Evolutionary conservation across 345 rosid species (phyloP).

Genomic region (Acer yangbiense): DNA sequence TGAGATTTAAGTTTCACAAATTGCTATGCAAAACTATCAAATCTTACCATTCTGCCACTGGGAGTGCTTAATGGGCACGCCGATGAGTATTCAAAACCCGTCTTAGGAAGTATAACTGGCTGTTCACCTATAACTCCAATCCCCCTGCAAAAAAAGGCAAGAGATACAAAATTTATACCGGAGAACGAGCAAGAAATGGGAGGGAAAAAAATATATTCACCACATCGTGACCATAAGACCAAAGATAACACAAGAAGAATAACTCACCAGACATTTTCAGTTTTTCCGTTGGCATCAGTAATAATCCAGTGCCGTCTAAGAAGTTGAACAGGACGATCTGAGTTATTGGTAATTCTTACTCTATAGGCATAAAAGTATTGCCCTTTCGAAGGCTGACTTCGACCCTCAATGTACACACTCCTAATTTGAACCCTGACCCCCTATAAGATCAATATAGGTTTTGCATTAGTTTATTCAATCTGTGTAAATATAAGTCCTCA

Average conservation of each 20-base stretch:
- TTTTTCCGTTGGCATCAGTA: conserved; percentile 64
- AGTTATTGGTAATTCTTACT: conserved; percentile 67
- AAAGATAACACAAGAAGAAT: conserved; percentile 1
- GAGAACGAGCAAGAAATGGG: background rate
- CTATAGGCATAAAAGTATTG: conserved; percentile 75
- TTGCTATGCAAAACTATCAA: background rate
- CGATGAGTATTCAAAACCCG: conserved; percentile 76
- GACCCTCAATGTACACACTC: conserved; percentile 67
- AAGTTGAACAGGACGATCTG: conserved; percentile 75
- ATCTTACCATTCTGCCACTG: conserved; percentile 68
- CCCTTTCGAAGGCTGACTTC: conserved; percentile 66
- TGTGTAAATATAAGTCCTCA: background rate
- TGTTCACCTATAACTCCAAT: conserved; percentile 79
- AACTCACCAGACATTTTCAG: conserved; percentile 69
- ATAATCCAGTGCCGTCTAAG: conserved; percentile 78
- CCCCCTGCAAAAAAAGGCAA: conserved; percentile 43
- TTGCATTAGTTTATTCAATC: conserved; percentile 5
- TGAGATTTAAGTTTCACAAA: background rate
- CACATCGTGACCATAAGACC: background rate
- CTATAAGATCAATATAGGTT: conserved; percentile 35
- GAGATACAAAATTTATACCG: conserved; percentile 9
- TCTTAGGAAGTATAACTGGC: conserved; percentile 70
- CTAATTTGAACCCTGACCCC: conserved; percentile 74
- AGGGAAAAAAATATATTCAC: background rate
- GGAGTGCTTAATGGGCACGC: conserved; percentile 74